Evolutionary conservation across 257 asterid species (phyloP), one percentile per base, ranked within the genome.

Genomic region (Dorcoceras hygrometricum): DNA sequence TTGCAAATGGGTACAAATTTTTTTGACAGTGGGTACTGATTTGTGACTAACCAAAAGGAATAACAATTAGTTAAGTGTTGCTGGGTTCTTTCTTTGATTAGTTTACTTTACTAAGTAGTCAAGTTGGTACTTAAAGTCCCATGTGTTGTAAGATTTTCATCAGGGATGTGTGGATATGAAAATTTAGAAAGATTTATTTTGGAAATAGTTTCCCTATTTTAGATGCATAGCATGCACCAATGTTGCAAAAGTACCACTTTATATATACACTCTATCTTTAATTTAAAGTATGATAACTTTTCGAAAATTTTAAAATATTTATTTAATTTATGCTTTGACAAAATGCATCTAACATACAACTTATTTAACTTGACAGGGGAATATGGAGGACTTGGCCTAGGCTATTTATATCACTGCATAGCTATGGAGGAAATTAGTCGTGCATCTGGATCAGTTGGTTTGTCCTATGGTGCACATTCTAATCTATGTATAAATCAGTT

Each of bases 311-410:
- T n/a, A n/a, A n/a, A n/a, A n/a, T n/a, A n/a, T n/a, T n/a, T n/a
- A 65, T 57, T 55, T 29, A 55, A 59, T 22, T 61, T 14, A 20
- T 71, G 56, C 70, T 24, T 76, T 67, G 67, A 53, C 59, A 27
- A 63, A 28, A 63, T 72, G 59, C 65, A 43, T 71, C 72, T 69
- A 28, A 66, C 54, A 43, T 63, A 36, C 68, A 31, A 58, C 63
- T 55, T 23, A 4, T 63, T 77, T 59, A 50, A 59, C 23, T 57
- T 55, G 70, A 71, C 79, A 90, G 99, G 84, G 90, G 93, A 90
- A 79, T 90, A 88, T 78, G 99, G 99, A 73, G 99, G 99, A 56
- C 96, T 94, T 65, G 97, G 99, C 77, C 96, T 94, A 56, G 99
- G 99, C 70, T 94, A 94, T 78, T 71, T 94, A 71, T 93, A 94